phyloP scores from a whole-genome alignment of 176 grass and related monocot species.

The Carex parvula region DNA sequence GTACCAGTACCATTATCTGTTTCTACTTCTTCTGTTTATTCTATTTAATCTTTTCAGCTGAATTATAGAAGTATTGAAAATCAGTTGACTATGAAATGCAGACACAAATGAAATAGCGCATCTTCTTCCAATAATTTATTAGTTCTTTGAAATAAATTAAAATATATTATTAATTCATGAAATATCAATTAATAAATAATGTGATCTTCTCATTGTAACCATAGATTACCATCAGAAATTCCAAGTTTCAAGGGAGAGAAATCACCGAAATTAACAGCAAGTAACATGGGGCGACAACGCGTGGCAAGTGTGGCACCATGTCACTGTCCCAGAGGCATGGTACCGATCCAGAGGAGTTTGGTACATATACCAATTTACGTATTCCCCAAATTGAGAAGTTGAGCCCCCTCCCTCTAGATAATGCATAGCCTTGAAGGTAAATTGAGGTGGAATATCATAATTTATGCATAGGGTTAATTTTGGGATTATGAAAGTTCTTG shows the following conservation, averaged over 20 bases:
- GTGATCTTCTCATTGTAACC: neutral
- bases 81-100: too few species aligned
- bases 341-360: conserved; percentile 57
- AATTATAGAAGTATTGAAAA: too few species aligned
- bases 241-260: conserved; percentile 19
- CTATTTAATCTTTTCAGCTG: too few species aligned
- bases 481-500: too few species aligned
- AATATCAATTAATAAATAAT: neutral
- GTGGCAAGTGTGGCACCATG: conserved; percentile 89
- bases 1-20: too few species aligned
- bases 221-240: conserved; percentile 28
- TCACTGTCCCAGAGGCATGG: conserved; percentile 63
- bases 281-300: neutral
- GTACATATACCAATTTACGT: neutral
- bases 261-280: neutral
- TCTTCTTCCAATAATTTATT: neutral
- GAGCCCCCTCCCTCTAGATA: too few species aligned
- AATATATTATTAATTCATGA: neutral
- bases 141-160: neutral
- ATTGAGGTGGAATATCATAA: too few species aligned
- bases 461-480: too few species aligned
- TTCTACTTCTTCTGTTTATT: too few species aligned
- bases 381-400: too few species aligned
- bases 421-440: too few species aligned
- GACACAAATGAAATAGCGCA: neutral